Conservation (phyloP, 352 stramenopile genomes). For the Phytophthora capsici region DNA sequence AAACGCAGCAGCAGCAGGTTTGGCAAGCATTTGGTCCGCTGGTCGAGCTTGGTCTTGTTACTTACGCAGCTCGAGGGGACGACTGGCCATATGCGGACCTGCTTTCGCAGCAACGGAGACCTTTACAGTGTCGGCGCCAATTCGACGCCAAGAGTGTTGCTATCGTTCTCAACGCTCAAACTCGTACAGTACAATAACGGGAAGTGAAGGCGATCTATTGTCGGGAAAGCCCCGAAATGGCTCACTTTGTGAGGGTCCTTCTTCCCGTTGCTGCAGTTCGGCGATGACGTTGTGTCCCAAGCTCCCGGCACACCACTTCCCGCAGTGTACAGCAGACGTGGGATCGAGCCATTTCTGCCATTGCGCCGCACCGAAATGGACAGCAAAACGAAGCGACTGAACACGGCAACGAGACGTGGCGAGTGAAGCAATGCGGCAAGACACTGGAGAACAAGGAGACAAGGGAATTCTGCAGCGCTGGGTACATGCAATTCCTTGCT, state of each 20-base stretch:
- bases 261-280: constrained; percentile 10
- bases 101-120: constrained; percentile 1
- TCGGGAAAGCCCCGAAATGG: constrained; percentile 8
- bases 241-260: constrained; percentile 1
- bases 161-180: background rate
- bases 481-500: background rate
- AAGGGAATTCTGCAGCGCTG: too few species aligned
- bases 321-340: constrained; percentile 35
- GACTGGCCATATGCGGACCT: constrained; percentile 17
- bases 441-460: background rate
- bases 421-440: background rate
- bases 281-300: constrained; percentile 22
- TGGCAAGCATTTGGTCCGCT: constrained; percentile 1
- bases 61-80: constrained; percentile 22
- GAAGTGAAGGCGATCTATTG: constrained; percentile 3
- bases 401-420: background rate
- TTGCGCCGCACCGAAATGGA: constrained; percentile 30
- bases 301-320: constrained; percentile 37
- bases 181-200: background rate
- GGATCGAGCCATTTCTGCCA: constrained; percentile 19
- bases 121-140: constrained; percentile 12
- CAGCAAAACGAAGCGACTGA: background rate
- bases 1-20: background rate
- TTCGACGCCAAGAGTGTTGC: background rate
- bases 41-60: constrained; percentile 22